Base-by-base conservation (phyloP, 768 basidiomycete species). In the Suillus clintonianus region DNA sequence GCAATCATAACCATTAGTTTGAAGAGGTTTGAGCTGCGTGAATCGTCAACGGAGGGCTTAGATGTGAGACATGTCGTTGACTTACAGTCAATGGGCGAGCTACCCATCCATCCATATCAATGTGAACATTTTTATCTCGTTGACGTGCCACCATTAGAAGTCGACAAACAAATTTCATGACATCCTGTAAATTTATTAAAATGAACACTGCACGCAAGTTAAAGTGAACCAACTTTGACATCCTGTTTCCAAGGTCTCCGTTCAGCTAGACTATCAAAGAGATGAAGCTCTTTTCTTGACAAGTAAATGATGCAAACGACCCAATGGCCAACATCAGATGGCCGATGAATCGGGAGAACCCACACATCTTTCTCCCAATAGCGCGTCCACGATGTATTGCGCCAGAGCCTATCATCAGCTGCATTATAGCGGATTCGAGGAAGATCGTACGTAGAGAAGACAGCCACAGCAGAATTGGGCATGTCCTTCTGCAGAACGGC, bases 361-460 rank as follows among this genome's bases (percentile, higher is more conserved):
- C 78, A 81, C 0, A 70, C 19, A 9, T 62, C 37, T 53, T 72
- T 74, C 0, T 17, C 13, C 77, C 77, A 79, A 51, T 71, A 81
- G 11, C 58, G 22, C 0, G 65, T 66, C 5, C 41, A 53, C 0
- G 24, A 15, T 1, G 64, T 61, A 2, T 55, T 39, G 0, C 63
- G 43, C 77, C 76, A 79, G 0, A 79, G 14, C 0, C 69, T 63
- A 1, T 34, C 15, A 15, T 65, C 48, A 19, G 37, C 14, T 17
- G 53, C 39, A n/a, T 54, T 60, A 30, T 61, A 51, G 5, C 47
- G 47, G 10, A 34, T 45, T 48, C 56, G 27, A 19, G 55, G 34
- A 24, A 67, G 60, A 15, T 61, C 61, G 27, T 61, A 24, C 5
- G 56, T 61, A 0, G 64, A 64, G 32, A 67, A 50, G 11, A 65